Base-by-base conservation (phyloP, 2,329 filamentous ascomycete species). In the Claviceps monticola region DNA sequence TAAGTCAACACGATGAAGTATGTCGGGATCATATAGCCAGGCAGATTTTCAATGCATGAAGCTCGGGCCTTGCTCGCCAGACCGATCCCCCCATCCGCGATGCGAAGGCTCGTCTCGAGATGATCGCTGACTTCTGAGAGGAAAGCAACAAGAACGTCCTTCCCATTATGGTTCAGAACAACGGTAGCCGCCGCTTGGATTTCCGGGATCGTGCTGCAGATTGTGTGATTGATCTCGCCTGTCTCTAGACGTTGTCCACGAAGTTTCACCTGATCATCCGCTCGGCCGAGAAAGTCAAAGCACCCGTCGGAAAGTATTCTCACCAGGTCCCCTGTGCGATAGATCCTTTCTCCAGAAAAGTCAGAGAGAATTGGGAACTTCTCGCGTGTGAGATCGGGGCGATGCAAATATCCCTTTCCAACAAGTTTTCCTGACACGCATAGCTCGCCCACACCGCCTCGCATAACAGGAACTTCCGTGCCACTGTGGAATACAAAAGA, bases 181-280 rank as follows among this genome's bases (percentile, higher is more conserved):
- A 94, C 69, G 0, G 89, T 94, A 3, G 82, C 81, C 0, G 87
- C 82, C 58, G 95, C 87, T 14, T 76, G 71, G 8, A 93, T 68
- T 1, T 69, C 69, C 0, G 65, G 56, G 0, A 79, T 73, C 0
- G 78, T 77, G 19, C 76, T 71, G 46, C 80, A 82, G 59, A 95
- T 88, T 8, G 85, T 79, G 48, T 90, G 83, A 58, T 95, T 93
- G 65, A 96, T 95, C 68, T 97, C 90, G 1, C 84, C 86, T 54
- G 95, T 84, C 61, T 97, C 91, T 1, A 97, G 75, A 14, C 90
- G 76, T 64, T 96, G 90, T 0, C 90, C 90, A 11, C 91, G 81
- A 3, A 96, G 75, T 64, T 97, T 97, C 56, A 95, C 83, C 66
- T 97, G 90, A 51, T 95, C 88, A 62, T 97, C 91, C 5, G 84